Evolutionary conservation across 129 eudicot species (phyloP).

Genomic region (Oenanthe sinensis): DNA sequence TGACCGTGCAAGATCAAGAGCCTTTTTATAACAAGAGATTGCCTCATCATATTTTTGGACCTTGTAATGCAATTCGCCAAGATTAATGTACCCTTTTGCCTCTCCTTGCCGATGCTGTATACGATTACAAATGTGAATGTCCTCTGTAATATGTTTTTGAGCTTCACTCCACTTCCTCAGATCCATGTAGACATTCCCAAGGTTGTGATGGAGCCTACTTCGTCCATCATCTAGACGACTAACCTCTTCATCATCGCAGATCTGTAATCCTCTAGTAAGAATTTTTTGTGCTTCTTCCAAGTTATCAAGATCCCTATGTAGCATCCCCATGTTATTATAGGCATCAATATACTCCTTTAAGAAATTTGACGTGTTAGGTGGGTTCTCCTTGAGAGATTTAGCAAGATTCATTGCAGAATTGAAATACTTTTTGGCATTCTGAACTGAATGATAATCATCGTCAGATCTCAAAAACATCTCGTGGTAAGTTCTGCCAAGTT

Average conservation of each 20-base stretch:
- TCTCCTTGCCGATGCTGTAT: conserved; percentile 84
- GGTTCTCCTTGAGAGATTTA: conserved; percentile 42
- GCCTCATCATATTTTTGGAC: conserved; percentile 71
- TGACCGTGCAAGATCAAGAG: conserved; percentile 65
- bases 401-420: conserved; percentile 70
- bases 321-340: conserved; percentile 88
- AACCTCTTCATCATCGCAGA: conserved; percentile 92
- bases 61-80: conserved; percentile 70
- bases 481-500: conserved; percentile 92
- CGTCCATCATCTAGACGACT: conserved; percentile 66
- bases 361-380: conserved; percentile 35
- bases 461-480: conserved; percentile 68
- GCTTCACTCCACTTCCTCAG: conserved; percentile 80
- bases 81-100: conserved; percentile 90
- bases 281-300: conserved; percentile 64
- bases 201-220: conserved; percentile 85
- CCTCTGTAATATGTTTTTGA: conserved; percentile 58
- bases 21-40: conserved; percentile 56
- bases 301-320: conserved; percentile 92
- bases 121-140: conserved; percentile 56
- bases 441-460: conserved; percentile 52
- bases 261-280: conserved; percentile 58
- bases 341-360: conserved; percentile 84
- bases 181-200: conserved; percentile 74
- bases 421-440: conserved; percentile 86